Conservation (phyloP, 768 basidiomycete species). For the Chalciporus piperatus region DNA sequence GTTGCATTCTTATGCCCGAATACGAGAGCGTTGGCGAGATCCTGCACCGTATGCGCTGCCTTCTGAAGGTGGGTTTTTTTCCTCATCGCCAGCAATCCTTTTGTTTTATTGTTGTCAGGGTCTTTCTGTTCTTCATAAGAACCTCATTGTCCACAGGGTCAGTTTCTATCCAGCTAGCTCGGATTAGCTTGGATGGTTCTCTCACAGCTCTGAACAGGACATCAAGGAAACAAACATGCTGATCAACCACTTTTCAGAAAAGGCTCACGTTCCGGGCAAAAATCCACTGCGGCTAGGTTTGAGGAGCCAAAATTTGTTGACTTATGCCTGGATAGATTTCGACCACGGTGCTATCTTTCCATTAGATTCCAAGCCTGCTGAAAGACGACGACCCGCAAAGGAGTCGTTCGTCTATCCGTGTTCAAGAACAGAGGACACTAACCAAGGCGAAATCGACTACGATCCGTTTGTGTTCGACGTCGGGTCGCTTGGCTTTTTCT, state of each 20-base stretch:
- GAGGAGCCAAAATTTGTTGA: background rate
- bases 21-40: conserved; percentile 6
- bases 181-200: too few species aligned
- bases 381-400: conserved; percentile 1
- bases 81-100: background rate
- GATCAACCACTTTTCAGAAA: conserved; percentile 6
- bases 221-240: conserved; percentile 5
- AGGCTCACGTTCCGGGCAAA: background rate
- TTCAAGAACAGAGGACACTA: conserved; percentile 7
- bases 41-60: conserved; percentile 4
- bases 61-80: background rate
- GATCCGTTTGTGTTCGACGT: conserved; percentile 29
- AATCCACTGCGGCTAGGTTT: background rate
- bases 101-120: background rate
- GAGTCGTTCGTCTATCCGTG: conserved; percentile 1
- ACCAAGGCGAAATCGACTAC: conserved; percentile 25
- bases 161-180: background rate
- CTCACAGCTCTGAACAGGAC: conserved; percentile 3
- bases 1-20: conserved; percentile 9
- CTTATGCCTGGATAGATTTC: background rate
- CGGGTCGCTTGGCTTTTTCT: conserved; percentile 23
- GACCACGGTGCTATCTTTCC: background rate
- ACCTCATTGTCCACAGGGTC: conserved; percentile 12
- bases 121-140: conserved; percentile 8
- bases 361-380: background rate